Conservation (phyloP, 1,284 basidiomycete genomes). For the Heterobasidion annosum region DNA sequence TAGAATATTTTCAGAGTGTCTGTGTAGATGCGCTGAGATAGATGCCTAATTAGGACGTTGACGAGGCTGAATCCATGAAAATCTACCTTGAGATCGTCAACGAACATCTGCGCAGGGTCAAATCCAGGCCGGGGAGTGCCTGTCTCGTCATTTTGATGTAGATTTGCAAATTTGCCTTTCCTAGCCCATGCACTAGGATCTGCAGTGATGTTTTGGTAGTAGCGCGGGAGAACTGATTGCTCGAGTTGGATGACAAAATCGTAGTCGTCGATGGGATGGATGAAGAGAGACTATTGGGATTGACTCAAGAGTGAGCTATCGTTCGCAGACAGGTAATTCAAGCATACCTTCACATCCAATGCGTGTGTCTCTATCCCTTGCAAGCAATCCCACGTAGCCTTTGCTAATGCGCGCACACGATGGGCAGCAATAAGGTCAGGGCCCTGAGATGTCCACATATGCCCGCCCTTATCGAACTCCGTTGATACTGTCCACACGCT, state of each 20-base stretch:
- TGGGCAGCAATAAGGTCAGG: slow-evolving; percentile 65
- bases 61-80: neutral
- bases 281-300: slow-evolving; percentile 60
- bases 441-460: slow-evolving; percentile 63
- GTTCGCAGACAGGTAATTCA: neutral
- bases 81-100: slow-evolving; percentile 63
- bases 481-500: slow-evolving; percentile 82
- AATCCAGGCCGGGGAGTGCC: slow-evolving; percentile 55
- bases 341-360: slow-evolving; percentile 44
- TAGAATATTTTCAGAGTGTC: slow-evolving; percentile 82
- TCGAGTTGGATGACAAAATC: slow-evolving; percentile 80
- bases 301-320: neutral
- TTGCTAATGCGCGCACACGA: slow-evolving; percentile 63
- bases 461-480: slow-evolving; percentile 68
- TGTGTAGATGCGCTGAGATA: slow-evolving; percentile 58
- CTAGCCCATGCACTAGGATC: slow-evolving; percentile 37
- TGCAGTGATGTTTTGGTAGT: slow-evolving; percentile 54
- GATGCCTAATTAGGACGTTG: slow-evolving; percentile 5
- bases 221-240: slow-evolving; percentile 59
- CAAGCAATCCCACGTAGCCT: slow-evolving; percentile 53
- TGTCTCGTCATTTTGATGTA: slow-evolving; percentile 21
- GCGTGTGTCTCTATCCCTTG: slow-evolving; percentile 34
- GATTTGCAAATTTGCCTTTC: slow-evolving; percentile 40
- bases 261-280: slow-evolving; percentile 79
- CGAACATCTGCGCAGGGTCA: slow-evolving; percentile 70